Percentiles rank a stretch among this genome's conserved stretches.
Evolutionary conservation across 768 basidiomycete genomes (phyloP).

Genomic region (Pleurotus salmoneostramineus): DNA sequence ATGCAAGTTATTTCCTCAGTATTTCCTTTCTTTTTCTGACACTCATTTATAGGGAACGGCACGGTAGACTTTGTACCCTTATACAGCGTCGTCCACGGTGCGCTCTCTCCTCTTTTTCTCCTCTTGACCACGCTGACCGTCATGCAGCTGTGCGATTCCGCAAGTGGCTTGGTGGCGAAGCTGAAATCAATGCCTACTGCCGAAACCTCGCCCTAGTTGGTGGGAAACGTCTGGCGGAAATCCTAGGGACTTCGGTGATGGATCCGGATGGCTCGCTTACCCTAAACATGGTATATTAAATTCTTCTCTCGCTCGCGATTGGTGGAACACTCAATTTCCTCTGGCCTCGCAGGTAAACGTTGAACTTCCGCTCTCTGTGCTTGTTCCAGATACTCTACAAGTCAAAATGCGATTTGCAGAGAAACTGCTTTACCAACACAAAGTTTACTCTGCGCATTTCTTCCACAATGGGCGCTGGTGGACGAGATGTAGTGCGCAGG

Average conservation of each 20-base stretch:
- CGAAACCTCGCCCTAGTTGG: conserved; percentile 68
- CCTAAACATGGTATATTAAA: conserved; percentile 63
- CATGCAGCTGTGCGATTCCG: conserved; percentile 71
- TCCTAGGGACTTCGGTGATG: conserved; percentile 62
- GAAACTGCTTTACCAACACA: conserved; percentile 28
- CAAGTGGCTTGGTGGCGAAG: conserved; percentile 76
- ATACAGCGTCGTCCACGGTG: conserved; percentile 49
- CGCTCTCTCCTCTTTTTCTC: conserved; percentile 1
- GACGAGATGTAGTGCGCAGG: conserved; percentile 42
- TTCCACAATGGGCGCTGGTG: conserved; percentile 40
- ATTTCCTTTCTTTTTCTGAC: neutral
- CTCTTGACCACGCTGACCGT: neutral
- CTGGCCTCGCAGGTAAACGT: conserved; percentile 31
- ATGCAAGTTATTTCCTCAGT: conserved; percentile 20
- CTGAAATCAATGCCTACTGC: conserved; percentile 71
- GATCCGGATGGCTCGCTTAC: conserved; percentile 57
- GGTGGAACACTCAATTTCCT: neutral
- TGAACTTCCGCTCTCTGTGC: conserved; percentile 31
- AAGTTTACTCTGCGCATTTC: conserved; percentile 30
- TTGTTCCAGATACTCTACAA: conserved; percentile 16
- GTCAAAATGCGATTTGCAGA: conserved; percentile 21
- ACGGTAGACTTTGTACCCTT: conserved; percentile 49
- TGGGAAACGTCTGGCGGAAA: conserved; percentile 56
- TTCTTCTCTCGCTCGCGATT: neutral
- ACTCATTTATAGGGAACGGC: conserved; percentile 42